phyloP scores from a whole-genome alignment of 2,329 filamentous ascomycete species.

The Scytalidium lignicola region DNA sequence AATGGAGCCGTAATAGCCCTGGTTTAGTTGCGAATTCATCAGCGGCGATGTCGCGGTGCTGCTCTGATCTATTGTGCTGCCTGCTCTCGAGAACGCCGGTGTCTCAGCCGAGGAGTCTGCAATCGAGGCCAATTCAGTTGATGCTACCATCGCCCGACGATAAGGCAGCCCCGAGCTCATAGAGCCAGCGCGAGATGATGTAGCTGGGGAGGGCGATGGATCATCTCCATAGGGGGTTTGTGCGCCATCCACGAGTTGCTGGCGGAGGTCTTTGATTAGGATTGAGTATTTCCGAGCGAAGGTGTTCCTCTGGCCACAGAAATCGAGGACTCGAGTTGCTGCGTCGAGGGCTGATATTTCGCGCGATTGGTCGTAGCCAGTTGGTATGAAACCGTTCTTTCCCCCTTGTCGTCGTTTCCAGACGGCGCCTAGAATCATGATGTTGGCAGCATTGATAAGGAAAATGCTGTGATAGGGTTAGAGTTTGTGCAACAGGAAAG shows the following conservation, averaged over 20 bases:
- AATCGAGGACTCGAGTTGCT: conserved; percentile 10
- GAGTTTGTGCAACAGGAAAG: not conserved
- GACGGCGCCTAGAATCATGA: conserved; percentile 10
- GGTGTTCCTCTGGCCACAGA: conserved; percentile 11
- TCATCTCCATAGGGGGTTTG: not conserved
- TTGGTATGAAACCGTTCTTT: conserved; percentile 3
- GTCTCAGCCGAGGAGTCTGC: not conserved
- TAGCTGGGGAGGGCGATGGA: not conserved
- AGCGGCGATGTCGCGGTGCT: not conserved
- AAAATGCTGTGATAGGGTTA: conserved; percentile 9
- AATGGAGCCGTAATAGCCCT: not conserved
- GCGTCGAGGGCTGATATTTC: conserved; percentile 10
- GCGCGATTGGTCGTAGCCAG: conserved; percentile 4
- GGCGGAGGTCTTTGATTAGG: conserved; percentile 8
- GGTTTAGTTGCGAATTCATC: not conserved
- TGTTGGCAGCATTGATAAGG: conserved; percentile 9
- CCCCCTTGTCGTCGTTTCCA: conserved; percentile 8
- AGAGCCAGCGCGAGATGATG: not conserved
- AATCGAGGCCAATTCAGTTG: not conserved
- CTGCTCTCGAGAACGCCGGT: not conserved
- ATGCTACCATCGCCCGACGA: not conserved
- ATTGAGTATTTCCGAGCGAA: conserved; percentile 11
- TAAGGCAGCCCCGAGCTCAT: not conserved
- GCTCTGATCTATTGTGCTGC: not conserved
- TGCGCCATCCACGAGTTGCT: conserved; percentile 1